Percentiles rank a stretch among this genome's conserved stretches.
Conservation (phyloP, 192 early-diverging fungal genomes). For the Linnemannia exigua region DNA sequence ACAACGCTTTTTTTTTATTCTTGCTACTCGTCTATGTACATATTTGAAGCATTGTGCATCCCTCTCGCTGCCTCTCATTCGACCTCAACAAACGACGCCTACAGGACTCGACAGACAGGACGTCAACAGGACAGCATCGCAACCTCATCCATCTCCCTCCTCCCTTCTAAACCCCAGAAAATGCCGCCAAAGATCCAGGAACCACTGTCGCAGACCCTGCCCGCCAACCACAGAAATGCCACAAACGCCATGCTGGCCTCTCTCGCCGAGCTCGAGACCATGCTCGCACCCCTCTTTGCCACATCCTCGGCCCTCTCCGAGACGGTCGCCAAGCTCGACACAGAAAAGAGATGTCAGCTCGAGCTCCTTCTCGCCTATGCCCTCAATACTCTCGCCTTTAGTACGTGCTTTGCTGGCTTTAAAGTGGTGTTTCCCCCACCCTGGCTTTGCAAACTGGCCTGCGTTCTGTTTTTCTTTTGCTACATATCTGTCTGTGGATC, state of each 20-base stretch:
- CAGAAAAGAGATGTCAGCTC: slow-evolving; percentile 67
- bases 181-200: slow-evolving; percentile 23
- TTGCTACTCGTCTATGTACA: too few species aligned
- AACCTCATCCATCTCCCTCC: neutral
- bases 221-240: slow-evolving; percentile 47
- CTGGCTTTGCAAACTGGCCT: neutral
- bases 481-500: neutral
- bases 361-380: slow-evolving; percentile 69
- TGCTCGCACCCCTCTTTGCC: slow-evolving; percentile 36
- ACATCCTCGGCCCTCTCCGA: slow-evolving; percentile 51
- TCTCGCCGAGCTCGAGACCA: slow-evolving; percentile 28
- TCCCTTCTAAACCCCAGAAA: too few species aligned
- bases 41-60: too few species aligned
- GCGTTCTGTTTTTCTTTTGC: neutral
- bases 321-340: slow-evolving; percentile 60
- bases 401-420: slow-evolving; percentile 29
- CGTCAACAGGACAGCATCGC: neutral
- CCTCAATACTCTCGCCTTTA: slow-evolving; percentile 65
- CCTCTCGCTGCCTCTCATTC: too few species aligned
- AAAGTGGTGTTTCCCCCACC: too few species aligned
- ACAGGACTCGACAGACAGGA: too few species aligned
- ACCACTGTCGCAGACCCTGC: slow-evolving; percentile 17
- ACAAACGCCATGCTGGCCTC: slow-evolving; percentile 33
- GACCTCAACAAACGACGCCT: too few species aligned
- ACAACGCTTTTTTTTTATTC: too few species aligned